Percentiles rank a stretch among this genome's conserved stretches.
phyloP scores from a whole-genome alignment of 768 basidiomycete genomes.

The Russula ochroleuca region DNA sequence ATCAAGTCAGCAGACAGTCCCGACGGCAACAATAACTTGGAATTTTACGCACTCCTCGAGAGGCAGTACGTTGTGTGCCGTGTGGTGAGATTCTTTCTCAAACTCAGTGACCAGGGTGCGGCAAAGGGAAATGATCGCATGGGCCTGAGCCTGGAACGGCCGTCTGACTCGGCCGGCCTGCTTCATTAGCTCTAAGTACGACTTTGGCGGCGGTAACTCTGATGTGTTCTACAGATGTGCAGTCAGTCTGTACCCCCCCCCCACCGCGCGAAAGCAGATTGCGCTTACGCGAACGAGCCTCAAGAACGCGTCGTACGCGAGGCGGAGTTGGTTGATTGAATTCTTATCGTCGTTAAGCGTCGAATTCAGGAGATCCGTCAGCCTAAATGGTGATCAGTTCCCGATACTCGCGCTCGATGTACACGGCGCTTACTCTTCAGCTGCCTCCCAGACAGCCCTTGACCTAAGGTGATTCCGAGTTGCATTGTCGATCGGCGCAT shows the following conservation, averaged over 20 bases:
- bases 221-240: slow-evolving; percentile 13
- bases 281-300: slow-evolving; percentile 13
- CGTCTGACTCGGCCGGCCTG: slow-evolving; percentile 20
- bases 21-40: neutral
- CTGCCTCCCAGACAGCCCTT: slow-evolving; percentile 13
- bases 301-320: slow-evolving; percentile 14
- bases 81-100: slow-evolving; percentile 4
- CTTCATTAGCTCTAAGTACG: slow-evolving; percentile 22
- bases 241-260: slow-evolving; percentile 8
- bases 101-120: slow-evolving; percentile 20
- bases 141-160: slow-evolving; percentile 23
- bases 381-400: neutral
- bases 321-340: slow-evolving; percentile 6
- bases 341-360: slow-evolving; percentile 2
- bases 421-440: slow-evolving; percentile 7
- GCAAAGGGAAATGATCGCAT: slow-evolving; percentile 18
- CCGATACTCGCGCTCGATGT: neutral
- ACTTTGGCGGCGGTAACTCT: slow-evolving; percentile 9
- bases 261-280: neutral
- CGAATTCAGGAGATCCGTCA: slow-evolving; percentile 10
- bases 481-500: neutral
- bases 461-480: slow-evolving; percentile 20
- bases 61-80: slow-evolving; percentile 4
- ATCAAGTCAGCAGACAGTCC: neutral
- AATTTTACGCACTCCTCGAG: slow-evolving; percentile 18